These are phyloP conservation scores for Colletotrichum scovillei DNA, from an alignment of 2,329 filamentous ascomycete genomes.

Conservation along the genomic window DNA sequence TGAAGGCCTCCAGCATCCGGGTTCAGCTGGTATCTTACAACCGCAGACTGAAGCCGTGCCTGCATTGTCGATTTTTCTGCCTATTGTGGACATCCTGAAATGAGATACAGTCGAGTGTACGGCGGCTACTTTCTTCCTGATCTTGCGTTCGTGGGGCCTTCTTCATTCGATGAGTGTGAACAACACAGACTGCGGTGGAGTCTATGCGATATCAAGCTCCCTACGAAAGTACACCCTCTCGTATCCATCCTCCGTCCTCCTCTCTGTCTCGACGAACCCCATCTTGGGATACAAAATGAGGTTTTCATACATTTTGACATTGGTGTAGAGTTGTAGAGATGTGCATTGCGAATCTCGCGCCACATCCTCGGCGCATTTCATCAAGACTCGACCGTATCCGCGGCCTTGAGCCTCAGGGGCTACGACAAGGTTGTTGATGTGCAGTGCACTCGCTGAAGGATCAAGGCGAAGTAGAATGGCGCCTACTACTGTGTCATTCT, in stretches of 20 bases:
- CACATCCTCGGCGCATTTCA: neutral
- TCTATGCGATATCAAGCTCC: conserved; percentile 16
- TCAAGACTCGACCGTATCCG: neutral
- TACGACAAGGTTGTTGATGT: conserved; percentile 2
- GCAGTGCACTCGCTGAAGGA: neutral
- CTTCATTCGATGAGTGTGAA: neutral
- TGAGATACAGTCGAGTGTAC: neutral
- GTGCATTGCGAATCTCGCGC: neutral
- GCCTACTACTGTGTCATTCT: neutral
- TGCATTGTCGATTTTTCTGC: neutral
- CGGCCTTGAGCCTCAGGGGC: neutral
- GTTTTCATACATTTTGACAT: conserved; percentile 41
- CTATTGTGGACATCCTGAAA: neutral
- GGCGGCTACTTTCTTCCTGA: neutral
- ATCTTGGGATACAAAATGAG: conserved; percentile 39
- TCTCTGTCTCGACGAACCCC: conserved; percentile 47
- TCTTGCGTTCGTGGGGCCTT: too few species aligned
- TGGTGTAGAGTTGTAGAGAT: conserved; percentile 1
- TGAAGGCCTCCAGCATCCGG: neutral
- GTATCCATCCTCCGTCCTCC: conserved; percentile 45
- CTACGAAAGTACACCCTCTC: conserved; percentile 50
- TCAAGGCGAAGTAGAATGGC: neutral
- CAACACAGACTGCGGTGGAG: neutral
- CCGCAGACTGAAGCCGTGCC: neutral
- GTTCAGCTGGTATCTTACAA: neutral